Conservation (phyloP, 2,329 filamentous ascomycete genomes). For the Zalaria obscura region DNA sequence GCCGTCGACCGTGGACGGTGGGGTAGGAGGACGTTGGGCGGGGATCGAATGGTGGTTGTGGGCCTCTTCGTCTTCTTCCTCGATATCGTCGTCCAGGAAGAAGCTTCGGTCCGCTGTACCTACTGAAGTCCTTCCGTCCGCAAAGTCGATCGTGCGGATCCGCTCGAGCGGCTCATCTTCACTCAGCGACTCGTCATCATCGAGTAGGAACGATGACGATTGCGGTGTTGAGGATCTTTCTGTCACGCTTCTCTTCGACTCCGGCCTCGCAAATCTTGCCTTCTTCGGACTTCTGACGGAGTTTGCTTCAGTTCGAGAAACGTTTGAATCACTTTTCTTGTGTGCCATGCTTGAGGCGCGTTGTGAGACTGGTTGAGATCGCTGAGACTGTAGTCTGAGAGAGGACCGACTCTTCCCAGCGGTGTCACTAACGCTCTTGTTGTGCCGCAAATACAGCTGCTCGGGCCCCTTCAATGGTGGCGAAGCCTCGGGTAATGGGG, state of each 20-base stretch:
- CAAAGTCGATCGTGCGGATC: too few relatives aligned
- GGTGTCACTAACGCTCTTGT: too few relatives aligned
- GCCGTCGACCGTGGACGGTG: conserved; percentile 24
- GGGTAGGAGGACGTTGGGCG: conserved; percentile 26
- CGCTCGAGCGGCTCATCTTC: conserved; percentile 23
- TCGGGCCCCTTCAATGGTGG: too few relatives aligned
- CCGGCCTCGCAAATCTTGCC: neutral
- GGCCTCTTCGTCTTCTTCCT: conserved; percentile 15
- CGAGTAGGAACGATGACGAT: conserved; percentile 33
- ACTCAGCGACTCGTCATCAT: conserved; percentile 41
- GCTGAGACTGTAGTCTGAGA: too few relatives aligned
- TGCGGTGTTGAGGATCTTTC: neutral
- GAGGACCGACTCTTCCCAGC: too few relatives aligned
- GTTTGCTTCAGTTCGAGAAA: too few relatives aligned
- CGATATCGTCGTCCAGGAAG: conserved; percentile 32
- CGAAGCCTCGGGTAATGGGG: too few relatives aligned
- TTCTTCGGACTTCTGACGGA: neutral
- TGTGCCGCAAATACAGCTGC: too few relatives aligned
- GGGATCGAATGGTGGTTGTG: conserved; percentile 15
- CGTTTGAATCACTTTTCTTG: too few relatives aligned
- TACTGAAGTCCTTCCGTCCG: neutral
- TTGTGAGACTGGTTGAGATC: too few relatives aligned
- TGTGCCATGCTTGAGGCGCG: too few relatives aligned
- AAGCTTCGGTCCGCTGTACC: conserved; percentile 27
- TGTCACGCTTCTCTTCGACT: neutral